Evolutionary conservation across 176 grass and related monocot genomes (phyloP).

Genomic region (Ampelocalamus luodianensis): DNA sequence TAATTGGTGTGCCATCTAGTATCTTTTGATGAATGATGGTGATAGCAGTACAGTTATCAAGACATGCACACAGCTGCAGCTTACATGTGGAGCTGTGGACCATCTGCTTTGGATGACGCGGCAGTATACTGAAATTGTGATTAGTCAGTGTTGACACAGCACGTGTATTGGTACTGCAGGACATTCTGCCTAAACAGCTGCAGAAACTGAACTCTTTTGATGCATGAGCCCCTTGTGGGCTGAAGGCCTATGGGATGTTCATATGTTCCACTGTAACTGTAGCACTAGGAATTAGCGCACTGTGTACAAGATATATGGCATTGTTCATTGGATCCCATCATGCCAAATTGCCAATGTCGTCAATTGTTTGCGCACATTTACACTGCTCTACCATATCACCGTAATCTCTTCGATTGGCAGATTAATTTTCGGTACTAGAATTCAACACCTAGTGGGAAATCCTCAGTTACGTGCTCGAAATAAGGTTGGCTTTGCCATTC

Average conservation of each 20-base stretch:
- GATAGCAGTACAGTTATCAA: not conserved
- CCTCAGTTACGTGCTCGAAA: not conserved
- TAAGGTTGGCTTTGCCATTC: not conserved
- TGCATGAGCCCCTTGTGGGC: not conserved
- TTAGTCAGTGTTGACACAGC: not conserved
- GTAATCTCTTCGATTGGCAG: conserved; percentile 4
- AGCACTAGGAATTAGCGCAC: conserved; percentile 24
- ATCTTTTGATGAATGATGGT: conserved; percentile 19
- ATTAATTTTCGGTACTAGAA: conserved; percentile 2
- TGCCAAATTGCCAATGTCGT: conserved; percentile 16
- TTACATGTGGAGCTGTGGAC: conserved; percentile 17
- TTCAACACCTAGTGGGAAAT: conserved; percentile 3
- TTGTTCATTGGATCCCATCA: conserved; percentile 22
- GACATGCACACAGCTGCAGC: not conserved
- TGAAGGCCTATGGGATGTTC: conserved; percentile 10
- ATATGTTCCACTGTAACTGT: conserved; percentile 29
- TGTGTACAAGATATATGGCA: conserved; percentile 1
- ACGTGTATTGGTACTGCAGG: conserved; percentile 21
- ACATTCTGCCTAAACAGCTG: not conserved
- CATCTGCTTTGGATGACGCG: conserved; percentile 6
- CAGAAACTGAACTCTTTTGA: conserved; percentile 5
- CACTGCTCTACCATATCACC: not conserved
- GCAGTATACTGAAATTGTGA: conserved; percentile 8
- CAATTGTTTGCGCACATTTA: conserved; percentile 9
- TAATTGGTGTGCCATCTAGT: not conserved